Conservation (phyloP, 345 rosid species). For the Populus alba region DNA sequence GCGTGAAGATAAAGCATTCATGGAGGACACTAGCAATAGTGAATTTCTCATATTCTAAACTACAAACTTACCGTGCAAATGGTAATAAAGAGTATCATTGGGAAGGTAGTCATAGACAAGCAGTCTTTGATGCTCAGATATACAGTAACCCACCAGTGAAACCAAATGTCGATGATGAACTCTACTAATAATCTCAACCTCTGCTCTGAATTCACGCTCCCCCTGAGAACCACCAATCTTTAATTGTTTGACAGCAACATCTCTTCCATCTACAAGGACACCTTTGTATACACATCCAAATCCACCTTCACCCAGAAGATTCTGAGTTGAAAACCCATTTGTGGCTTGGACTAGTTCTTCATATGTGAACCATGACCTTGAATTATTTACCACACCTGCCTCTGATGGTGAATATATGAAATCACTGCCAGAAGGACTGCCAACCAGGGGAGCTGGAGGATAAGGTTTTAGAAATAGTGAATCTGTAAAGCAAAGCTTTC, state of each 20-base stretch:
- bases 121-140: conserved; percentile 75
- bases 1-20: background rate
- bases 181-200: conserved; percentile 92
- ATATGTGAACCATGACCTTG: conserved; percentile 85
- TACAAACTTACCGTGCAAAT: conserved; percentile 75
- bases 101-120: conserved; percentile 88
- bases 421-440: conserved; percentile 54
- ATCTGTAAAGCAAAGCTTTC: conserved; percentile 43
- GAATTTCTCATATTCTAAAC: background rate
- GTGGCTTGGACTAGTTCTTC: conserved; percentile 77
- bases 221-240: conserved; percentile 97
- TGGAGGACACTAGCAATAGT: background rate
- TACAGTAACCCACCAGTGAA: conserved; percentile 92
- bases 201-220: conserved; percentile 94
- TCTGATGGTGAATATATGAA: conserved; percentile 62
- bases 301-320: conserved; percentile 97
- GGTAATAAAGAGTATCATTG: conserved; percentile 82
- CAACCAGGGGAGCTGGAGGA: conserved; percentile 44
- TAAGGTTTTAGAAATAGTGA: conserved; percentile 55
- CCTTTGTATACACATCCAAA: conserved; percentile 99
- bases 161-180: conserved; percentile 99
- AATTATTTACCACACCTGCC: conserved; percentile 62
- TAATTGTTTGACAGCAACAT: conserved; percentile 89
- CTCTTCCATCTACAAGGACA: conserved; percentile 68
- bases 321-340: conserved; percentile 59